phyloP scores from a whole-genome alignment of 139 green algal genomes.

The Volvox reticuliferus region DNA sequence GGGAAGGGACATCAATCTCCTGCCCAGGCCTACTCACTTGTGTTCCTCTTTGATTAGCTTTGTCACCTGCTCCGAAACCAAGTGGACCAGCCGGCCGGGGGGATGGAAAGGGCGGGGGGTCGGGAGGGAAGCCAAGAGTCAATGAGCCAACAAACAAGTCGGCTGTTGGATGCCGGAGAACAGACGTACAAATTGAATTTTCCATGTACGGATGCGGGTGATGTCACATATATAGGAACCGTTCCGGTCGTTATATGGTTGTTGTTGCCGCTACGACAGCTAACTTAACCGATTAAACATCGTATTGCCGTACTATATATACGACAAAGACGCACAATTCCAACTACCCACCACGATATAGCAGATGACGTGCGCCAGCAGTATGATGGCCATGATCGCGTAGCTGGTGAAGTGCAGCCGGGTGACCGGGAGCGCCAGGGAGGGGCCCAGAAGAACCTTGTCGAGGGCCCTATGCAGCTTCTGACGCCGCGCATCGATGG shows the following conservation, averaged over 20 bases:
- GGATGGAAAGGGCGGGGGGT: neutral
- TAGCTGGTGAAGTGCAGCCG: neutral
- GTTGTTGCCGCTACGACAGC: too few species aligned
- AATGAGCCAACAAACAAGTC: too few species aligned
- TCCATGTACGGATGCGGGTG: too few species aligned
- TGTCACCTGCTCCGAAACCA: neutral
- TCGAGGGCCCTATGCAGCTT: slow-evolving; percentile 29
- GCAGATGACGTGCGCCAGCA: slow-evolving; percentile 30
- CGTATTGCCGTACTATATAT: too few species aligned
- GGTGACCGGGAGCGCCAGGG: neutral
- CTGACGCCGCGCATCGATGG: slow-evolving; percentile 9
- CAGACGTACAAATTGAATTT: too few species aligned
- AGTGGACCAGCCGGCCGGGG: neutral
- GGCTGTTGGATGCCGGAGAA: too few species aligned
- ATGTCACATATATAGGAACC: too few species aligned
- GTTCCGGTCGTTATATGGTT: too few species aligned
- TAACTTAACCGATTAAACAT: too few species aligned
- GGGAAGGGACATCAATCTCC: neutral
- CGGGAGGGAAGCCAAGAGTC: neutral
- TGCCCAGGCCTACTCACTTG: neutral
- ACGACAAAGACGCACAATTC: neutral
- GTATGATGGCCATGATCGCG: neutral
- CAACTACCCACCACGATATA: slow-evolving; percentile 5
- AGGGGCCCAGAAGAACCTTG: slow-evolving; percentile 1
- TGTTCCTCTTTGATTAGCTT: neutral